Base-by-base conservation (phyloP, 176 grass and related monocot genomes). In the Lolium perenne region DNA sequence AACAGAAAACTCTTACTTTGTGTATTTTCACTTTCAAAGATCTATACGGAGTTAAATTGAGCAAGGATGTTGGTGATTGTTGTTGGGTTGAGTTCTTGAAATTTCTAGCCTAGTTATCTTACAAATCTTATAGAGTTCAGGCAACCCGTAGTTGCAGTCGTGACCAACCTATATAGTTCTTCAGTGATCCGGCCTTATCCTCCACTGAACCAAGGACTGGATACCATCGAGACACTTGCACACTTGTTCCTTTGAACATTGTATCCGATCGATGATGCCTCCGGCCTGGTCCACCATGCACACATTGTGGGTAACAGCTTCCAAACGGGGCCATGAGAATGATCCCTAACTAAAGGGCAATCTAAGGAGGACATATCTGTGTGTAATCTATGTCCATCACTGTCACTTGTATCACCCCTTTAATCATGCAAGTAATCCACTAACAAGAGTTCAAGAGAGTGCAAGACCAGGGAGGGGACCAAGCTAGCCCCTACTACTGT, bases 361-460 rank as follows among this genome's bases (percentile, higher is more conserved):
- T 10, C 56, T 79, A 79, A 9, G 23, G 18, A 22, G 46, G 66
- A 83, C 74, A 83, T 38, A 10, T 14, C 41, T 64, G 56, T 79
- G 3, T 71, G 63, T 64, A 66, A 49, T 56, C 15, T 87, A 77
- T 56, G 62, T 9, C 35, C 53, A 56, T 86, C 84, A 22, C 48
- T 80, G 21, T 80, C 80, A 83, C 74, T 55, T 55, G 51, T 54
- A 80, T 83, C 66, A 78, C 29, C 86, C 41, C 78, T 62, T 50
- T 25, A 62, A 38, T 66, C 63, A 66, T 87, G 22, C 56, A 90
- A 79, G 77, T 74, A 90, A 71, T 80, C 55, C 89, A 80, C 84
- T 38, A 83, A 90, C 74, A 90, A 87, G 18, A 60, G 63, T 91
- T 85, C 86, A 85, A 84, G 71, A 85, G 38, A 17, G 43, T 71